phyloP scores from a whole-genome alignment of 352 stramenopile genomes.

The Globisporangium parvum region DNA sequence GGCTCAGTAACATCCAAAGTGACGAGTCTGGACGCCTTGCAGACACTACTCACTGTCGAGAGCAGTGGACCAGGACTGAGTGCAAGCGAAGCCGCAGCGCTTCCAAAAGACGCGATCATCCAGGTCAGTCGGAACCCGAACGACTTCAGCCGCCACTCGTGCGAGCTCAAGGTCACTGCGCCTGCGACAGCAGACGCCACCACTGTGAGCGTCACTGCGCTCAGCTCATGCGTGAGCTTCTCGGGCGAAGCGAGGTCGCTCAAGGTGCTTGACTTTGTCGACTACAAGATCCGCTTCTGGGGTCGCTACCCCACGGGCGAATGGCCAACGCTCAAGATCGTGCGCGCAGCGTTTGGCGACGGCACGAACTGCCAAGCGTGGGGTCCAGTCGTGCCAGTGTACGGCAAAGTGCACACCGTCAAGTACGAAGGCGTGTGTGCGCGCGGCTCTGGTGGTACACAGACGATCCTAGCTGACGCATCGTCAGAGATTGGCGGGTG shows the following conservation, averaged over 20 bases:
- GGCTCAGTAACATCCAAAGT: slow-evolving; percentile 38
- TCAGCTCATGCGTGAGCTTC: slow-evolving; percentile 35
- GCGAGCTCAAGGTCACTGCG: slow-evolving; percentile 37
- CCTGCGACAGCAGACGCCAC: slow-evolving; percentile 12
- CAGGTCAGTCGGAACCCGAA: slow-evolving; percentile 72
- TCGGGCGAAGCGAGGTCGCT: slow-evolving; percentile 34
- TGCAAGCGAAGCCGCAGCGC: slow-evolving; percentile 17
- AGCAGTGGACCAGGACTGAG: slow-evolving; percentile 29
- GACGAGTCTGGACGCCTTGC: slow-evolving; percentile 25
- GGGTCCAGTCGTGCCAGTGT: slow-evolving; percentile 28
- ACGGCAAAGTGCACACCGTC: slow-evolving; percentile 52
- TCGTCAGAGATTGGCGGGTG: slow-evolving; percentile 81
- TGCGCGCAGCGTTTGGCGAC: slow-evolving; percentile 29
- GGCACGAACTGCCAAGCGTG: slow-evolving; percentile 18
- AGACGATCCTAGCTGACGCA: slow-evolving; percentile 70
- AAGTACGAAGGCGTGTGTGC: slow-evolving; percentile 65
- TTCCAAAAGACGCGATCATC: slow-evolving; percentile 37
- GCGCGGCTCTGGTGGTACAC: slow-evolving; percentile 34
- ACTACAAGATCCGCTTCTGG: slow-evolving; percentile 71
- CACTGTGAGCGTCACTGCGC: slow-evolving; percentile 24
- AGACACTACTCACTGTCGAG: slow-evolving; percentile 26
- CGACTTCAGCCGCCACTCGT: slow-evolving; percentile 56
- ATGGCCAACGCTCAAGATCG: slow-evolving; percentile 67
- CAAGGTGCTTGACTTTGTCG: slow-evolving; percentile 59
- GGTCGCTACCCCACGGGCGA: slow-evolving; percentile 57